Evolutionary conservation across 2,329 filamentous ascomycete species (phyloP).

Genomic region (Fusarium phyllophilum): DNA sequence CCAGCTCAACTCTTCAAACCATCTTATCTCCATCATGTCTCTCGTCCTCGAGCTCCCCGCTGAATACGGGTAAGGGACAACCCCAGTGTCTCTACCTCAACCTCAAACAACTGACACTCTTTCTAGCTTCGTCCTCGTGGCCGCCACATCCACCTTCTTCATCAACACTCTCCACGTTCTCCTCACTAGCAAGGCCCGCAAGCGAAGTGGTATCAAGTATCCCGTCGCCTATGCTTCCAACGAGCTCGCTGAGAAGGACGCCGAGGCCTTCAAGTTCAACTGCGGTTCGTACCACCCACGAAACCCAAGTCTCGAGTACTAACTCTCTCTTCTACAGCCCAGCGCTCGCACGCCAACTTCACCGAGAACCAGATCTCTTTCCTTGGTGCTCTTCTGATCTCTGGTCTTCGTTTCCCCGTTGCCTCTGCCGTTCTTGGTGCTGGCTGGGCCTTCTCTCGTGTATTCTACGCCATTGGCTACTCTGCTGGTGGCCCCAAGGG

Average conservation of each 20-base stretch:
- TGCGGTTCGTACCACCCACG: conserved; percentile 57
- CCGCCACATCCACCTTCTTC: conserved; percentile 66
- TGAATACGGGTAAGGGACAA: conserved; percentile 60
- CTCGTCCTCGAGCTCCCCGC: conserved; percentile 56
- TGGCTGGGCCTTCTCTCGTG: conserved; percentile 62
- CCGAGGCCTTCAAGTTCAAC: conserved; percentile 68
- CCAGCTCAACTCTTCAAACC: background rate
- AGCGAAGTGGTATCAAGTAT: conserved; percentile 63
- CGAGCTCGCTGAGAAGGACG: conserved; percentile 65
- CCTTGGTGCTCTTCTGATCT: conserved; percentile 63
- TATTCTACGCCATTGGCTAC: conserved; percentile 68
- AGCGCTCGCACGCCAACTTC: conserved; percentile 72
- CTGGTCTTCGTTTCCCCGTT: conserved; percentile 65
- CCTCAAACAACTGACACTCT: background rate
- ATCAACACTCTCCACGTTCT: conserved; percentile 64
- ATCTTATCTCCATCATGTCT: conserved; percentile 51
- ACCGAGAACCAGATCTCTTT: conserved; percentile 68
- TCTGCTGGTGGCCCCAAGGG: conserved; percentile 58
- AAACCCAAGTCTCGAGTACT: background rate
- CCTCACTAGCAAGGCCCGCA: conserved; percentile 61
- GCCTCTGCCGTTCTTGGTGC: conserved; percentile 60
- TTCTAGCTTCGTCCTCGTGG: conserved; percentile 69
- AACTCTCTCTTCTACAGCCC: conserved; percentile 51
- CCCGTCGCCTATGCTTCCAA: conserved; percentile 66
- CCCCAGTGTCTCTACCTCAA: background rate